Conservation (phyloP, 441 rosid species). For the Omphalea diandra region DNA sequence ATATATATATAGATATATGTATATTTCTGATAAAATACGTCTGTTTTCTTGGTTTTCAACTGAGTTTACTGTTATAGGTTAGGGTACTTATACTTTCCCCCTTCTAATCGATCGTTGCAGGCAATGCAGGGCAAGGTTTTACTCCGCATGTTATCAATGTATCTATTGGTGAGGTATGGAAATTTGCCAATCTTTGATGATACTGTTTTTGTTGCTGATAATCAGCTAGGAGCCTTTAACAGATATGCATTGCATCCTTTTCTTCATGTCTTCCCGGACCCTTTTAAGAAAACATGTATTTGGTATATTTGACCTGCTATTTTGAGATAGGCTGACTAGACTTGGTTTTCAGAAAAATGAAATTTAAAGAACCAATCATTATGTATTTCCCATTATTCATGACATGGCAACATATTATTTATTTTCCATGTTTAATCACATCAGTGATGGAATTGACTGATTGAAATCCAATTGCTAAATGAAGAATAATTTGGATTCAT, state of each 20-base stretch:
- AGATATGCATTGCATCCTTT: background rate
- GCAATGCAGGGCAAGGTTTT: conserved; percentile 79
- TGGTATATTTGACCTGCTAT: background rate
- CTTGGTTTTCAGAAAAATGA: conserved; percentile 3
- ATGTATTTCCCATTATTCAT: too few relatives aligned
- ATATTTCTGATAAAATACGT: background rate
- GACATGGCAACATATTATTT: too few relatives aligned
- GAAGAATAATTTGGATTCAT: too few relatives aligned
- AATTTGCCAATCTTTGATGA: conserved; percentile 1
- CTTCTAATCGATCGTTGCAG: conserved; percentile 40
- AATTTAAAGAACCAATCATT: background rate
- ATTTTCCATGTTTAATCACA: too few relatives aligned
- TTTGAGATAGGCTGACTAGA: background rate
- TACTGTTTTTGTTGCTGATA: background rate
- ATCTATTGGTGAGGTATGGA: conserved; percentile 88
- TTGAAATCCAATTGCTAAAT: too few relatives aligned
- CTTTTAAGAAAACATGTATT: conserved; percentile 7
- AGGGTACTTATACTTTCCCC: background rate
- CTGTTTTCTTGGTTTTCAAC: conserved; percentile 3
- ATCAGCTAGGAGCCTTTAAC: background rate
- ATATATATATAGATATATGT: too few relatives aligned
- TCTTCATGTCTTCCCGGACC: background rate
- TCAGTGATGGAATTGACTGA: too few relatives aligned
- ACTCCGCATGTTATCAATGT: conserved; percentile 76
- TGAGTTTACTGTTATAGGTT: background rate